Evolutionary conservation across 2,329 filamentous ascomycete genomes (phyloP), one percentile per base, ranked within the genome.

Genomic region (Mycogone perniciosa): DNA sequence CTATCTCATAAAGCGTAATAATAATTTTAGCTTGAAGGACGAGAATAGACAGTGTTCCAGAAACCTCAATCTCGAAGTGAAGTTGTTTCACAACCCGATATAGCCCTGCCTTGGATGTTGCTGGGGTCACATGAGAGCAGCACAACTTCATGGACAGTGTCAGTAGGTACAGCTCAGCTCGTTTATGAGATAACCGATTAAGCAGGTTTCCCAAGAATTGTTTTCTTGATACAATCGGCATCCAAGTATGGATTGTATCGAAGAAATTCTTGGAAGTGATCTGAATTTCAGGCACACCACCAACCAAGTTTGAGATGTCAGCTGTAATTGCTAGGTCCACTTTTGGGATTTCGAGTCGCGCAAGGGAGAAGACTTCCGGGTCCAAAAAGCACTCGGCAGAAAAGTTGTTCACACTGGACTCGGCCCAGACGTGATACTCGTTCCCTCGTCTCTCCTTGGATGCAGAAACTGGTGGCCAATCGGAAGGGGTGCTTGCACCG

Each of bases 301-400:
- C 50, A 20, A 49, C 50, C 33, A 52, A 13, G 10, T 44, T 7
- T 7, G 40, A 27, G 1, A 52, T 46, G 6, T 48, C 34, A 8
- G 38, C 30, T 7, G 50, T 49, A 20, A 54, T 46, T 7, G 7
- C 29, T 7, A 52, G 44, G 38, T 54, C 37, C 2, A 13, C 5
- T 9, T 52, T 52, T n/a, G 31, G 27, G 6, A 50, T 31, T 10
- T 44, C 39, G 27, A 54, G 29, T 13, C 49, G 52, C 31, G 49
- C 52, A 6, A 31, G 50, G 13, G 31, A 40, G 38, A 54, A 52
- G n/a, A 46, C 34, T 1, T 52, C 52, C 9, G 52, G 49, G 7
- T 54, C 52, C 0, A 54, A 31, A 30, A 54, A 54, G 13, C 52
- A 30, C 31, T 50, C 52, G 3, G 52, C 44, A 4, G 52, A 20